These are phyloP conservation scores for Laburnicola sp. DNA, from an alignment of 2,329 filamentous ascomycete species.

Conservation along the genomic window DNA sequence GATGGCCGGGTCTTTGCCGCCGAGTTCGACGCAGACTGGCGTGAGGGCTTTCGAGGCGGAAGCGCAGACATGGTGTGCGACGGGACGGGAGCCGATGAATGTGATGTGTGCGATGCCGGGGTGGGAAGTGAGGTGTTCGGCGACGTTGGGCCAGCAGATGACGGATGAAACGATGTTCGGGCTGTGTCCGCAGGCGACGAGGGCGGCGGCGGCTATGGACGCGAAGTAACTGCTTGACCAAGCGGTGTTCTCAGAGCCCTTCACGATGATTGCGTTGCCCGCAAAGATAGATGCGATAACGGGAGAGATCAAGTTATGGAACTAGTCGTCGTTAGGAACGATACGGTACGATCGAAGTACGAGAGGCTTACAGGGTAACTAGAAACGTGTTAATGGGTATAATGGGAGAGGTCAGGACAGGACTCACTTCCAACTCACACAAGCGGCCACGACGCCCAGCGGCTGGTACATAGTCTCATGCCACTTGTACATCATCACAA, in stretches of 20 bases:
- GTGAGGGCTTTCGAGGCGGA: slow-evolving; percentile 85
- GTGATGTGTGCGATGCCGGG: slow-evolving; percentile 84
- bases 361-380: slow-evolving; percentile 49
- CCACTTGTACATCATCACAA: slow-evolving; percentile 93
- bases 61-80: slow-evolving; percentile 85
- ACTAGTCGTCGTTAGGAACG: slow-evolving; percentile 54
- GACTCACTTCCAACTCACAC: slow-evolving; percentile 92
- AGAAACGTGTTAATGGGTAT: slow-evolving; percentile 4
- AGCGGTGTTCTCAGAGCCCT: slow-evolving; percentile 92
- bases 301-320: slow-evolving; percentile 92
- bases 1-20: slow-evolving; percentile 92
- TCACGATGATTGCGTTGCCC: slow-evolving; percentile 89
- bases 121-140: slow-evolving; percentile 81
- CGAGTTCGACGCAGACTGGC: slow-evolving; percentile 86
- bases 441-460: slow-evolving; percentile 85
- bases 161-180: slow-evolving; percentile 81
- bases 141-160: slow-evolving; percentile 84
- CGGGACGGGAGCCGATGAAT: slow-evolving; percentile 87
- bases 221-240: slow-evolving; percentile 89
- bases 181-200: slow-evolving; percentile 80
- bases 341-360: neutral
- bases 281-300: slow-evolving; percentile 89
- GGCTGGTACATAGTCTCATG: slow-evolving; percentile 92
- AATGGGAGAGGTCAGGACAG: neutral
- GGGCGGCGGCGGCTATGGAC: slow-evolving; percentile 74